Percentiles rank a stretch among this genome's conserved stretches.
Conservation (phyloP, 352 stramenopile species). For the Pythium utonaiense region DNA sequence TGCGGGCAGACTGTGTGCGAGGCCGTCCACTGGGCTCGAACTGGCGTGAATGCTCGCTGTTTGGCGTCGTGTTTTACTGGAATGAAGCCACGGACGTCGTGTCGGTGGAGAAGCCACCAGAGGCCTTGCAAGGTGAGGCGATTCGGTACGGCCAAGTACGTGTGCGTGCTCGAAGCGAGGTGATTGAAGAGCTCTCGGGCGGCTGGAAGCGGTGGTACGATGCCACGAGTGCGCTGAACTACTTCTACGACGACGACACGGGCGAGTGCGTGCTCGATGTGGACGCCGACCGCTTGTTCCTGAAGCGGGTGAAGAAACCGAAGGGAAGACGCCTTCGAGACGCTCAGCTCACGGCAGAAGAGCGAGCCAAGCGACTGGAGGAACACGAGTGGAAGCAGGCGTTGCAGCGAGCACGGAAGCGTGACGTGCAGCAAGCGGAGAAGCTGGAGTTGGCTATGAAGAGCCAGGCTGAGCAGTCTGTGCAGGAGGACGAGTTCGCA, state of each 20-base stretch:
- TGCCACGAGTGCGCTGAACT: constrained; percentile 43
- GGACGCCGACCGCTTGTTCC: constrained; percentile 34
- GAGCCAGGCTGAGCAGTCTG: constrained; percentile 10
- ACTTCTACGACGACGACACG: constrained; percentile 61
- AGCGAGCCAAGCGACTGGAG: constrained; percentile 32
- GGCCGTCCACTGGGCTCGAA: constrained; percentile 30
- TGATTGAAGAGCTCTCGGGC: constrained; percentile 41
- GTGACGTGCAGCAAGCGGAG: constrained; percentile 28
- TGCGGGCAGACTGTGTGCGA: constrained; percentile 43
- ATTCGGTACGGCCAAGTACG: constrained; percentile 51
- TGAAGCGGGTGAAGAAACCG: constrained; percentile 26
- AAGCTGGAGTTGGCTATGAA: constrained; percentile 25
- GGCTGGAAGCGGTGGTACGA: constrained; percentile 68
- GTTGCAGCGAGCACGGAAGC: constrained; percentile 41
- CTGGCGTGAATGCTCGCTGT: constrained; percentile 54
- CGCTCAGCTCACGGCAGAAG: constrained; percentile 21
- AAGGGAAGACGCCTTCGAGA: constrained; percentile 15
- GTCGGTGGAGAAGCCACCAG: constrained; percentile 47
- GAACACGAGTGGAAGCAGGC: constrained; percentile 65
- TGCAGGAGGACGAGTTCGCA: constrained; percentile 25
- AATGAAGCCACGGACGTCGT: constrained; percentile 31
- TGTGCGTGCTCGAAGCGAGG: constrained; percentile 53
- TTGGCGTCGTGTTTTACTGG: constrained; percentile 57
- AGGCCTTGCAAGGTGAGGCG: constrained; percentile 47
- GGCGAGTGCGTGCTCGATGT: constrained; percentile 67